A percentile compares a stretch with the other conserved stretches of the same genome.
phyloP scores from a whole-genome alignment of 2,329 filamentous ascomycete species.

The Penicillium sp. region DNA sequence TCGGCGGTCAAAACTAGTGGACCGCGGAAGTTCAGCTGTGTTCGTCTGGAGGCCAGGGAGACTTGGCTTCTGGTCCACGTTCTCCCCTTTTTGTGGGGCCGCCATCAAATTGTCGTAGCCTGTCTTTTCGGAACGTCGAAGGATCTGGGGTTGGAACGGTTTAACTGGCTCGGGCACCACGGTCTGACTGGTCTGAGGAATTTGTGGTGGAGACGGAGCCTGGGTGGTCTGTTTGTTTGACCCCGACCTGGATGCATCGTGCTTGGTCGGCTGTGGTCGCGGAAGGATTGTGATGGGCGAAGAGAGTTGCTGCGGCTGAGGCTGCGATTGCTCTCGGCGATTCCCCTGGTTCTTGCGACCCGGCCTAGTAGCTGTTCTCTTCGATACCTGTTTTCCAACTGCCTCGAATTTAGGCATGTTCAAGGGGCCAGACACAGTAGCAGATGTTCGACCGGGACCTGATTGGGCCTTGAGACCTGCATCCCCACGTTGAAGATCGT shows the following conservation, averaged over 20 bases:
- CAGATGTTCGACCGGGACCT: constrained; percentile 35
- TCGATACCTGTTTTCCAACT: constrained; percentile 30
- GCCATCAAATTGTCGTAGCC: constrained; percentile 34
- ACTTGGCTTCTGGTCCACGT: constrained; percentile 17
- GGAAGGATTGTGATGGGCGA: constrained; percentile 45
- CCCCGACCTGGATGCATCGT: constrained; percentile 25
- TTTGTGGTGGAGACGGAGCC: constrained; percentile 17
- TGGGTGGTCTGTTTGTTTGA: constrained; percentile 16
- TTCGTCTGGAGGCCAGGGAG: constrained; percentile 14
- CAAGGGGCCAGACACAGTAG: constrained; percentile 46
- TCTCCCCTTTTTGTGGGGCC: constrained; percentile 6
- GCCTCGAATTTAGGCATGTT: constrained; percentile 46
- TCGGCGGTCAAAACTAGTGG: constrained; percentile 39
- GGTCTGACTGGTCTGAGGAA: constrained; percentile 19
- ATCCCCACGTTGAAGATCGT: constrained; percentile 18
- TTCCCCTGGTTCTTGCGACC: constrained; percentile 28
- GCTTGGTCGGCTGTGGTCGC: constrained; percentile 38
- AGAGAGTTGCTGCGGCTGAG: constrained; percentile 27
- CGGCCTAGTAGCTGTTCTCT: constrained; percentile 27
- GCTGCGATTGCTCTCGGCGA: constrained; percentile 21
- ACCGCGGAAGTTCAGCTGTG: constrained; percentile 18
- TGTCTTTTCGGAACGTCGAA: constrained; percentile 54
- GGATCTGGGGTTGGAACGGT: constrained; percentile 58
- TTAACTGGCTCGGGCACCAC: constrained; percentile 44
- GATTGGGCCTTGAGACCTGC: constrained; percentile 18